phyloP scores from a whole-genome alignment of 805 yeast species.

The Saturnispora hagleri region DNA sequence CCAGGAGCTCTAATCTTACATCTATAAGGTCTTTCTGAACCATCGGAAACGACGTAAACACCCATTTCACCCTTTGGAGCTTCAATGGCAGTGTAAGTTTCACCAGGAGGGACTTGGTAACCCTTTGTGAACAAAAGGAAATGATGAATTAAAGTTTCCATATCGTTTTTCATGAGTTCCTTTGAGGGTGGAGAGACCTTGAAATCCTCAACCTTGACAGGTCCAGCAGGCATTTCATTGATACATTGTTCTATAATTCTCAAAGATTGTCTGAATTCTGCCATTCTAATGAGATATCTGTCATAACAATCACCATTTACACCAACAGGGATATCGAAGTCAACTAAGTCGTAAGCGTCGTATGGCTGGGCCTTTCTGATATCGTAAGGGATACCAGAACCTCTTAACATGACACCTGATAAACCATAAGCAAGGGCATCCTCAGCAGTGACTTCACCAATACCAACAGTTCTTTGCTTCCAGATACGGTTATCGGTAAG shows the following conservation, averaged over 20 bases:
- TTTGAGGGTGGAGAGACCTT: constrained; percentile 80
- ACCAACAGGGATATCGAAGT: constrained; percentile 83
- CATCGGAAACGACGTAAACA: constrained; percentile 81
- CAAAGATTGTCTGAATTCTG: constrained; percentile 84
- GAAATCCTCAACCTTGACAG: constrained; percentile 84
- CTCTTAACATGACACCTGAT: constrained; percentile 85
- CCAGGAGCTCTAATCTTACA: constrained; percentile 95
- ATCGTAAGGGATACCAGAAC: constrained; percentile 83
- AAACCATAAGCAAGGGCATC: constrained; percentile 76
- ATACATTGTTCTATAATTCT: constrained; percentile 85
- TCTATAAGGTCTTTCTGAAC: constrained; percentile 83
- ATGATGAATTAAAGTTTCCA: constrained; percentile 89
- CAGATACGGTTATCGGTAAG: constrained; percentile 86
- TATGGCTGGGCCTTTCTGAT: constrained; percentile 81
- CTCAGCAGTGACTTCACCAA: constrained; percentile 76
- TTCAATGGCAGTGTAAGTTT: constrained; percentile 84
- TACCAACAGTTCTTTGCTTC: constrained; percentile 77
- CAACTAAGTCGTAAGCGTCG: constrained; percentile 81
- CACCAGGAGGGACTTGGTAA: constrained; percentile 82
- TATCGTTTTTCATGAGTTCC: constrained; percentile 76
- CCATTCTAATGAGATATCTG: constrained; percentile 81
- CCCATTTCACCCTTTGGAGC: constrained; percentile 97
- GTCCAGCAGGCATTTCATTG: constrained; percentile 88
- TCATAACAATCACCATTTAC: constrained; percentile 86
- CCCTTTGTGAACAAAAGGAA: constrained; percentile 84